Evolutionary conservation across 495 filamentous ascomycete genomes (phyloP).

Genomic region (Filosporella fistucella): DNA sequence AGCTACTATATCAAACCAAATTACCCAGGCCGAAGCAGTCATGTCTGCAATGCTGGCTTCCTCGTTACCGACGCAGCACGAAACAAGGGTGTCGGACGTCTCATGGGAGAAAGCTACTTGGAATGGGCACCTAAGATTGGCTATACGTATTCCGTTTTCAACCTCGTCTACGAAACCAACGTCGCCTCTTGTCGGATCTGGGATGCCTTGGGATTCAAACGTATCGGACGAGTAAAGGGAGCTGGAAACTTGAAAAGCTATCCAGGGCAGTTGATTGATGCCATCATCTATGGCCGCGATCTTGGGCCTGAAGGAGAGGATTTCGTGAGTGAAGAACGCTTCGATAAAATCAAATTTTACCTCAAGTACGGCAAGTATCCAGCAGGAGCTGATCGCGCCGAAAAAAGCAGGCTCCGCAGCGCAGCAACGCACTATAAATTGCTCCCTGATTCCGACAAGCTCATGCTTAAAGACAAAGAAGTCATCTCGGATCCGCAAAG

Average conservation of each 20-base stretch:
- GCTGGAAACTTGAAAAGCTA: constrained; percentile 80
- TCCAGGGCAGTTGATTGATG: constrained; percentile 79
- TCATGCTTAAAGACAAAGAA: constrained; percentile 98
- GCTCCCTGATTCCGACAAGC: constrained; percentile 60
- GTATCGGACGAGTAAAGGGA: constrained; percentile 86
- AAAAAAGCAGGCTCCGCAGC: constrained; percentile 89
- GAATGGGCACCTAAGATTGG: constrained; percentile 94
- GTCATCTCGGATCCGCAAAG: constrained; percentile 87
- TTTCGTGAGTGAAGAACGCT: constrained; percentile 90
- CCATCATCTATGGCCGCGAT: constrained; percentile 94
- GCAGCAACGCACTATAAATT: constrained; percentile 96
- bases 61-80: constrained; percentile 86
- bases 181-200: constrained; percentile 92
- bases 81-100: constrained; percentile 82
- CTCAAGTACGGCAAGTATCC: constrained; percentile 94
- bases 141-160: constrained; percentile 96
- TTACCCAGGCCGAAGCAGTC: constrained; percentile 92
- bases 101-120: constrained; percentile 92
- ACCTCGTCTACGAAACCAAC: constrained; percentile 97
- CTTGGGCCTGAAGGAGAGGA: constrained; percentile 75
- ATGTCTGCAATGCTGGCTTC: constrained; percentile 95
- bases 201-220: constrained; percentile 97
- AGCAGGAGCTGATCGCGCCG: constrained; percentile 85
- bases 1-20: constrained; percentile 98
- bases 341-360: constrained; percentile 98